Evolutionary conservation across 2,329 filamentous ascomycete species (phyloP).

Genomic region (Neonectria coccinea): DNA sequence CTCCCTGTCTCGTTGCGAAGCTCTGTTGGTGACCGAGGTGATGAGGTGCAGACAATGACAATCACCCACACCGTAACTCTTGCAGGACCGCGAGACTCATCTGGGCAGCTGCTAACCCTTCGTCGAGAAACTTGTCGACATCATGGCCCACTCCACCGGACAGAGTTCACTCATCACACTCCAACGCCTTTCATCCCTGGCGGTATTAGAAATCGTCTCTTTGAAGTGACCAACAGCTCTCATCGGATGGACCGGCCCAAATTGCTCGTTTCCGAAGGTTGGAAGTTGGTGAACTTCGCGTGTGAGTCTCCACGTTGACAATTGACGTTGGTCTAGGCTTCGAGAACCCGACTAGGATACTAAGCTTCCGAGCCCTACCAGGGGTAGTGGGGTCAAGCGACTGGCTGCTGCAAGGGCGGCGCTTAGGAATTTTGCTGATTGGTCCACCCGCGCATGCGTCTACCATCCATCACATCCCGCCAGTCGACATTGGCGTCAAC

Average conservation of each 20-base stretch:
- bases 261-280: neutral
- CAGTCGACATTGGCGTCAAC: constrained; percentile 38
- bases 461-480: constrained; percentile 41
- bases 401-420: constrained; percentile 46
- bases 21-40: constrained; percentile 42
- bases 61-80: constrained; percentile 39
- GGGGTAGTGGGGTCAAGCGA: constrained; percentile 42
- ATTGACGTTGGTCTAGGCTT: constrained; percentile 35
- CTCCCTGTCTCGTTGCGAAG: constrained; percentile 9
- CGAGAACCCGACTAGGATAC: constrained; percentile 27
- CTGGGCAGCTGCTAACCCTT: constrained; percentile 24
- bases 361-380: constrained; percentile 36
- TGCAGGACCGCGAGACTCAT: constrained; percentile 20
- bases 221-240: neutral
- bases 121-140: constrained; percentile 12
- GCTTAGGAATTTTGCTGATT: constrained; percentile 47
- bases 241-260: constrained; percentile 1
- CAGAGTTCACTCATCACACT: constrained; percentile 15
- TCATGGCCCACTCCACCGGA: constrained; percentile 28
- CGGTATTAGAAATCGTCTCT: neutral
- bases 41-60: constrained; percentile 32
- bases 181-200: neutral
- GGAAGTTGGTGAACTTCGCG: constrained; percentile 23
- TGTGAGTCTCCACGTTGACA: constrained; percentile 17
- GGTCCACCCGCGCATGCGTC: constrained; percentile 33